phyloP scores from a whole-genome alignment of 495 filamentous ascomycete species.

The Bryoglossum gracile region DNA sequence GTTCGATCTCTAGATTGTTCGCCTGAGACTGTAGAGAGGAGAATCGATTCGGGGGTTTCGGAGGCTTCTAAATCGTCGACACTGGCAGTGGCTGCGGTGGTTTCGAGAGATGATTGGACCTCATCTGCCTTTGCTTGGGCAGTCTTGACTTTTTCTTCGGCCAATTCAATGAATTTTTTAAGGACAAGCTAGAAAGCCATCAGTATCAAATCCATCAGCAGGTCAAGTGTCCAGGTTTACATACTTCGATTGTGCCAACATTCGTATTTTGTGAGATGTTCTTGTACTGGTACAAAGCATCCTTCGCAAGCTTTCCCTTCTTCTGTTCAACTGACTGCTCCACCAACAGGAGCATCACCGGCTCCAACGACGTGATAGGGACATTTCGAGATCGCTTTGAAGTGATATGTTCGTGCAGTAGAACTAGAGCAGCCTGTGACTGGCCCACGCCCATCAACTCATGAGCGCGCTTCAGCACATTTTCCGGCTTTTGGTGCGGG shows the following conservation, averaged over 20 bases:
- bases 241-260: constrained; percentile 91
- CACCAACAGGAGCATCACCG: constrained; percentile 95
- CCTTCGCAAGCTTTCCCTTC: constrained; percentile 96
- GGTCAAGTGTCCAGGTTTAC: constrained; percentile 2
- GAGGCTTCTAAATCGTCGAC: constrained; percentile 94
- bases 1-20: constrained; percentile 96
- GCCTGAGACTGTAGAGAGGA: constrained; percentile 93
- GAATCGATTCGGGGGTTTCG: constrained; percentile 96
- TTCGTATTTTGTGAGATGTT: constrained; percentile 99
- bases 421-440: constrained; percentile 79
- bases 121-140: constrained; percentile 95
- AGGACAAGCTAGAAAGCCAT: constrained; percentile 60
- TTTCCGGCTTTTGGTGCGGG: constrained; percentile 95
- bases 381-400: constrained; percentile 96
- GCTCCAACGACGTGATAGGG: constrained; percentile 92
- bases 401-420: constrained; percentile 98
- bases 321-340: constrained; percentile 93
- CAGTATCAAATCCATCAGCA: constrained; percentile 1
- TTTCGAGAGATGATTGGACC: constrained; percentile 80
- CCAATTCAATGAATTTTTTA: constrained; percentile 94
- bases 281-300: constrained; percentile 98
- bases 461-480: constrained; percentile 96
- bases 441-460: constrained; percentile 98
- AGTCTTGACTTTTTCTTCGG: constrained; percentile 90
- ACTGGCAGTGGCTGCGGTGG: constrained; percentile 57